Conservation (phyloP, 257 asterid species). For the Solanum raphanifolium region DNA sequence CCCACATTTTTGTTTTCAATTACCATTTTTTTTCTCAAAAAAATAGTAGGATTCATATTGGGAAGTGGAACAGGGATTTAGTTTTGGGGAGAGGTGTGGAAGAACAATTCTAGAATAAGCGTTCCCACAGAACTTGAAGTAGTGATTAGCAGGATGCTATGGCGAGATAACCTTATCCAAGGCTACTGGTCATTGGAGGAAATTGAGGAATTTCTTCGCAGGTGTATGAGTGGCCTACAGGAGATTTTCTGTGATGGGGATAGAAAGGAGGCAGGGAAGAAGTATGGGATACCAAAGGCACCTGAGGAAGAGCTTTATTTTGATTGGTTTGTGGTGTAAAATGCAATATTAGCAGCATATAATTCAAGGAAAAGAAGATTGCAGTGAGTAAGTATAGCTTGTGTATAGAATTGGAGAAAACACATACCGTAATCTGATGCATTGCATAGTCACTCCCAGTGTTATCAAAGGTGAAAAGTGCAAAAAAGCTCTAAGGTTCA, state of each 20-base stretch:
- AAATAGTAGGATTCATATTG: neutral
- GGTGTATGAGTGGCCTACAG: neutral
- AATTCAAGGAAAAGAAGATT: neutral
- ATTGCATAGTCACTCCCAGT: neutral
- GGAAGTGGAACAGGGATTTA: neutral
- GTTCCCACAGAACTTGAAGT: neutral
- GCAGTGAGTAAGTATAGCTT: neutral
- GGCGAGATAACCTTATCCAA: neutral
- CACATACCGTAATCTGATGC: neutral
- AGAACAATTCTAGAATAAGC: neutral
- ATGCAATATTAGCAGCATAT: neutral
- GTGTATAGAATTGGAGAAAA: neutral
- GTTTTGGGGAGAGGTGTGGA: neutral
- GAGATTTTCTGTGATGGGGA: neutral
- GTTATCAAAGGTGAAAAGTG: too few relatives aligned
- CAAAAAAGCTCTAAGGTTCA: too few relatives aligned
- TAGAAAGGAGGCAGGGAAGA: neutral
- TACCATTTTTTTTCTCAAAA: neutral
- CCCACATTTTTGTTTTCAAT: constrained; percentile 7
- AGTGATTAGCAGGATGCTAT: neutral
- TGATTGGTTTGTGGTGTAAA: neutral
- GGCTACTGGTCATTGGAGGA: neutral
- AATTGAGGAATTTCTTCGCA: neutral
- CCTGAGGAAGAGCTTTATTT: neutral
- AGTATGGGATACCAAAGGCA: neutral